phyloP scores from a whole-genome alignment of 306 rosid species.

The Dalbergia cochinchinensis region DNA sequence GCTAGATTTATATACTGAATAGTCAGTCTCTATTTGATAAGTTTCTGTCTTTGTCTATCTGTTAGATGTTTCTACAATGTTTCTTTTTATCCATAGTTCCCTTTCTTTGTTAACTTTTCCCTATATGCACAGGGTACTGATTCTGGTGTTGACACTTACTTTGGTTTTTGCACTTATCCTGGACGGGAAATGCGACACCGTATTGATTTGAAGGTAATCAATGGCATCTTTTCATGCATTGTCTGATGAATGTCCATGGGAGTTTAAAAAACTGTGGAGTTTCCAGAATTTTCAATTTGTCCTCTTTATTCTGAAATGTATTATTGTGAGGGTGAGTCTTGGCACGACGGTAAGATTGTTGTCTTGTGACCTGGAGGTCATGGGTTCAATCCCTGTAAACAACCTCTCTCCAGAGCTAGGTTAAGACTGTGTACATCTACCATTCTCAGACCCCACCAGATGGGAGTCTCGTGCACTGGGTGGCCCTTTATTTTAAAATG shows the following conservation, averaged over 20 bases:
- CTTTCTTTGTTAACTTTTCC: constrained; percentile 39
- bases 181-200: constrained; percentile 88
- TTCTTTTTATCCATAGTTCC: not conserved
- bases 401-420: no score
- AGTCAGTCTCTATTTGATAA: not conserved
- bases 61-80: constrained; percentile 29
- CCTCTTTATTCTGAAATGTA: not conserved
- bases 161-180: constrained; percentile 90
- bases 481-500: not conserved
- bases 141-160: constrained; percentile 91
- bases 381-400: no score
- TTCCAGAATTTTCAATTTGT: not conserved
- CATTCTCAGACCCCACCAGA: no score
- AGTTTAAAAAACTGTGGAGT: constrained; percentile 3
- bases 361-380: no score
- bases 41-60: constrained; percentile 11
- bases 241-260: not conserved
- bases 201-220: constrained; percentile 83
- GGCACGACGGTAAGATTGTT: no score
- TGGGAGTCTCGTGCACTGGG: no score
- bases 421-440: no score
- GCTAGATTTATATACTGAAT: not conserved
- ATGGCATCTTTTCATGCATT: constrained; percentile 8
- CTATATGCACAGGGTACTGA: constrained; percentile 71
- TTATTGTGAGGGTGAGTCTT: not conserved